phyloP scores from a whole-genome alignment of 345 rosid species.

The Linum lewisii region DNA sequence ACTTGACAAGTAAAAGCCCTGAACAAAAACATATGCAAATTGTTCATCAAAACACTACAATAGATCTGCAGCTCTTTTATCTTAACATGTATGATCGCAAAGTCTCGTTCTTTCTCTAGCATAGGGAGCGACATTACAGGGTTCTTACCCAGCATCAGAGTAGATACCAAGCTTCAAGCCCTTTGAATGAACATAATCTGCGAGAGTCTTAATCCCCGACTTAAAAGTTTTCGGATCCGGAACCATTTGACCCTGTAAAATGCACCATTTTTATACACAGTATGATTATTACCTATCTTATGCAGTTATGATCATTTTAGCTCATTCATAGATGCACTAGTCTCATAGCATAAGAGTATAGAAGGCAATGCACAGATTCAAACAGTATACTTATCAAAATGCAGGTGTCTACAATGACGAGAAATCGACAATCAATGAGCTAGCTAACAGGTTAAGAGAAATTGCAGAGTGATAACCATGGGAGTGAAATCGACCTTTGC shows the following conservation, averaged over 20 bases:
- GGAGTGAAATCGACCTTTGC: conserved; percentile 34
- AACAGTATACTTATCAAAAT: too few relatives aligned
- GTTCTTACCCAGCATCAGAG: conserved; percentile 96
- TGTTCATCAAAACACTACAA: too few relatives aligned
- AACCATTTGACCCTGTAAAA: conserved; percentile 61
- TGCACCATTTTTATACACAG: conserved; percentile 3
- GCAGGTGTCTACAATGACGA: too few relatives aligned
- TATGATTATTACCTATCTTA: background rate
- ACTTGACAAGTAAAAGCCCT: conserved; percentile 86
- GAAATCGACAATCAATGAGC: too few relatives aligned
- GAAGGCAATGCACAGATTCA: too few relatives aligned
- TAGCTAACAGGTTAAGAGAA: too few relatives aligned
- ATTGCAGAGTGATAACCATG: too few relatives aligned
- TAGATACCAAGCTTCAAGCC: conserved; percentile 97
- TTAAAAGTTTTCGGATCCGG: conserved; percentile 76
- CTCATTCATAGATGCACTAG: too few relatives aligned
- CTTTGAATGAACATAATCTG: conserved; percentile 70
- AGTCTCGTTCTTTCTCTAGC: conserved; percentile 10
- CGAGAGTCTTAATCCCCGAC: conserved; percentile 78
- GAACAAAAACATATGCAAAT: conserved; percentile 10
- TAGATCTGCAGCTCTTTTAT: too few relatives aligned
- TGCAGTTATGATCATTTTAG: too few relatives aligned
- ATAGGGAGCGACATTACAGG: conserved; percentile 12
- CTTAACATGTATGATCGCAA: conserved; percentile 9
- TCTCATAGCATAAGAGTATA: background rate